Conservation (phyloP, 768 basidiomycete species). For the Psilocybe tampanensis region DNA sequence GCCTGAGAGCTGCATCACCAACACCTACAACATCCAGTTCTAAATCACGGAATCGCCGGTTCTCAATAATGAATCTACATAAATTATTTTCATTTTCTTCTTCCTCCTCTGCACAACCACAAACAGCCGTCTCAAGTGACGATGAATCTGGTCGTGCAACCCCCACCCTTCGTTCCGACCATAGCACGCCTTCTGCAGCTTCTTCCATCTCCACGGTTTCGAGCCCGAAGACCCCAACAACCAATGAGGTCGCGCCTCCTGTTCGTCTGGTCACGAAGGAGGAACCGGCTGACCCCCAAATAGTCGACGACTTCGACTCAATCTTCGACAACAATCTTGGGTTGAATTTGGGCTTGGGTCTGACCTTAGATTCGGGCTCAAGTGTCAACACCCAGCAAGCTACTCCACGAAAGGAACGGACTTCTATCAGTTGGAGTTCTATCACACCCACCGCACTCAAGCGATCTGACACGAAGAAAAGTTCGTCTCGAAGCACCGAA, state of each 20-base stretch:
- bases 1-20: constrained; percentile 33
- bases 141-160: constrained; percentile 23
- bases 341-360: constrained; percentile 23
- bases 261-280: constrained; percentile 14
- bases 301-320: constrained; percentile 21
- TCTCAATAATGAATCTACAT: constrained; percentile 40
- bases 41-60: constrained; percentile 32
- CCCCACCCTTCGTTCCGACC: constrained; percentile 23
- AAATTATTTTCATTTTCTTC: constrained; percentile 40
- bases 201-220: constrained; percentile 23
- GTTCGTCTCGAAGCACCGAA: background rate
- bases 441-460: constrained; percentile 1
- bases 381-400: background rate
- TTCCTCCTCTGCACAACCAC: constrained; percentile 5
- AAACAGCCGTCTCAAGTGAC: constrained; percentile 9
- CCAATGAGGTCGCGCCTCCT: constrained; percentile 24
- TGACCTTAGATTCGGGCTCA: constrained; percentile 16
- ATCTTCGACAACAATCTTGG: constrained; percentile 22
- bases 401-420: background rate
- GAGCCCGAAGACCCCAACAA: constrained; percentile 38
- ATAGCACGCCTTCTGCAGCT: constrained; percentile 24
- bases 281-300: constrained; percentile 12
- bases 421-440: constrained; percentile 1
- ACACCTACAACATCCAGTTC: constrained; percentile 32
- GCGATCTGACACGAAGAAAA: background rate